Conservation (phyloP, 2,329 filamentous ascomycete genomes). For the Penicillium hesseltinei region DNA sequence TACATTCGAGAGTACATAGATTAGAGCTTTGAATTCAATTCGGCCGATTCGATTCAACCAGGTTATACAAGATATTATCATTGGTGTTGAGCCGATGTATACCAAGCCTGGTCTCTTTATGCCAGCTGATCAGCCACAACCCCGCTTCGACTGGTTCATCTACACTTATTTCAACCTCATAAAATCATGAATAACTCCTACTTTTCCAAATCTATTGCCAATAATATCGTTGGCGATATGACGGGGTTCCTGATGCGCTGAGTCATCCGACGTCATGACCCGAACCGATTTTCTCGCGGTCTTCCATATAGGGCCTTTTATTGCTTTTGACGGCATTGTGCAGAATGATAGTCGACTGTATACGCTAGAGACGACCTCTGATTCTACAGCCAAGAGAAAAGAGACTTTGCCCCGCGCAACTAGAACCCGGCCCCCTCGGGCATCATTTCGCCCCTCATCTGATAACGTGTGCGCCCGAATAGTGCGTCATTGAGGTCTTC, state of each 20-base stretch:
- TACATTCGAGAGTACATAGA: conserved; percentile 4
- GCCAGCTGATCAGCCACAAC: conserved; percentile 1
- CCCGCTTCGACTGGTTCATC: background rate
- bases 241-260: conserved; percentile 11
- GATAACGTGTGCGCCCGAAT: conserved; percentile 14
- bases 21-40: background rate
- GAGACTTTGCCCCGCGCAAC: background rate
- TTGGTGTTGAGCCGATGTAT: background rate
- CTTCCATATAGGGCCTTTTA: conserved; percentile 6
- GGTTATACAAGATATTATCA: background rate
- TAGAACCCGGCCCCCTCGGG: conserved; percentile 9
- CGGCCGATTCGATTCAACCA: background rate
- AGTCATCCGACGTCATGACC: conserved; percentile 28
- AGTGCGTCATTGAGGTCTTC: conserved; percentile 20
- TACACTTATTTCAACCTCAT: background rate
- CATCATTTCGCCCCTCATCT: conserved; percentile 16
- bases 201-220: background rate
- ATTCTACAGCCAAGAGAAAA: background rate
- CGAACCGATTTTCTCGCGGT: conserved; percentile 13
- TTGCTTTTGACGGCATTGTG: conserved; percentile 6
- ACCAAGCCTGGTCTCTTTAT: background rate
- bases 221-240: background rate
- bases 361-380: conserved; percentile 6
- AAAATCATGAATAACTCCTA: background rate
- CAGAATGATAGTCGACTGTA: conserved; percentile 14